Evolutionary conservation across 2,329 filamentous ascomycete species (phyloP), one percentile per base, ranked within the genome.

Genomic region (Neofusicoccum parvum): DNA sequence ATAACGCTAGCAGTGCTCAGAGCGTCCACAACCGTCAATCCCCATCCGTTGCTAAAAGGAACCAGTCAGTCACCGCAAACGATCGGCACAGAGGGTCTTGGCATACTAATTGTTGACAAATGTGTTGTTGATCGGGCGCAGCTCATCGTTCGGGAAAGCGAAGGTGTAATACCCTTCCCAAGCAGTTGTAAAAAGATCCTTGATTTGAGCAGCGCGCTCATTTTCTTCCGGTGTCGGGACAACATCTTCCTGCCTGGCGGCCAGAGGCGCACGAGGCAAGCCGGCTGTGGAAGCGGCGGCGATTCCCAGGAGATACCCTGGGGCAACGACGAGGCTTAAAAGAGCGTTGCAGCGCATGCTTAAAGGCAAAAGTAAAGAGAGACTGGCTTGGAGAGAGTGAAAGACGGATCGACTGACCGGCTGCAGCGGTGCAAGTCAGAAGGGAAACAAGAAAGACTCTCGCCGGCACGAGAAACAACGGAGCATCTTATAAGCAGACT

Each of bases 1-100:
- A 96, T 94, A 32, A 96, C 78, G 56, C 94, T 81, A 7, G 92
- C 92, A 0, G 92, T 96, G 66, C 87, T 90, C 54, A 96, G 81
- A 1, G 91, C 90, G 75, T 96, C 92, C 14, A 95, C 85, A 0
- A 92, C 91, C 43, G 88, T 92, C 37, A 92, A 91, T 27, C 92
- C 92, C 92, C 92, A 96, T 62, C 88, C 89, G 72, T 94, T 94
- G 68, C 91, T 94, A 65, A 15, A 65, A 15, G 11, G 11, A 10
- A 10, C 14, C 4, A 15, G 39, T 54, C 34, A 54, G 23, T 43
- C 15, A 27, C 1, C 43, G 34, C 66, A 17, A 5, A 70, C 50
- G 15, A 58, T 17, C 15, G 1, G 12, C 45, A 15, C 5, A 36
- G 6, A 60, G 3, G 11, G 34, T 23, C 37, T 32, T 7, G 14